Conservation (phyloP, 768 basidiomycete species). For the Termitomyces bulborhizus region DNA sequence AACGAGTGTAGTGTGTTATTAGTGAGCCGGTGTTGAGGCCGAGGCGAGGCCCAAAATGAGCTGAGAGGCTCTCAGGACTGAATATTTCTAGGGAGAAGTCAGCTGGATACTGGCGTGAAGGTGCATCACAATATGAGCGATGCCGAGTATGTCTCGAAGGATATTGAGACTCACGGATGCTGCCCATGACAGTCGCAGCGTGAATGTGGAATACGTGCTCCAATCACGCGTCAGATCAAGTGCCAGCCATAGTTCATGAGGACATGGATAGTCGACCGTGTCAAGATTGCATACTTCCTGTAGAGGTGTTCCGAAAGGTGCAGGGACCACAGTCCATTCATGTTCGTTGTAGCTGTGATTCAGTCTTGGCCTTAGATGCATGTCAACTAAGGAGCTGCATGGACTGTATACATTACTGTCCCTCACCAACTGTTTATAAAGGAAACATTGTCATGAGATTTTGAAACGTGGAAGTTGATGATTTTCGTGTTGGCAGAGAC, state of each 20-base stretch:
- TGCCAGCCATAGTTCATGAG: conserved; percentile 41
- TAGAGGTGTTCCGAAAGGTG: conserved; percentile 31
- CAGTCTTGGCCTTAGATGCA: conserved; percentile 36
- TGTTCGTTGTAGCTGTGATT: conserved; percentile 23
- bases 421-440: conserved; percentile 24
- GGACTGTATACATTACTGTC: neutral
- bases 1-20: conserved; percentile 23
- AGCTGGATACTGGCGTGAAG: conserved; percentile 32
- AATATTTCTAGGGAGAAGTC: conserved; percentile 35
- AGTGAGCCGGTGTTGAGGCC: neutral
- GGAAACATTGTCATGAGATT: conserved; percentile 15
- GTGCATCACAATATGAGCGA: neutral
- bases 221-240: conserved; percentile 41
- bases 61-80: conserved; percentile 23
- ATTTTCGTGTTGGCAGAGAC: conserved; percentile 59
- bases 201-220: conserved; percentile 37
- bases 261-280: conserved; percentile 20
- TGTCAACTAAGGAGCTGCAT: neutral
- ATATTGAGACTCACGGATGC: conserved; percentile 37
- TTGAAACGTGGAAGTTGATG: conserved; percentile 42
- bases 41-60: conserved; percentile 9
- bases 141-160: neutral
- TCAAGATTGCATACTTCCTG: conserved; percentile 28
- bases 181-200: conserved; percentile 50
- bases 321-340: conserved; percentile 34